A percentile compares a stretch with the other conserved stretches of the same genome.
These are phyloP conservation scores for Urostyla sp. DNA, from an alignment of 73 alveolate genomes.

Conservation along the genomic window DNA sequence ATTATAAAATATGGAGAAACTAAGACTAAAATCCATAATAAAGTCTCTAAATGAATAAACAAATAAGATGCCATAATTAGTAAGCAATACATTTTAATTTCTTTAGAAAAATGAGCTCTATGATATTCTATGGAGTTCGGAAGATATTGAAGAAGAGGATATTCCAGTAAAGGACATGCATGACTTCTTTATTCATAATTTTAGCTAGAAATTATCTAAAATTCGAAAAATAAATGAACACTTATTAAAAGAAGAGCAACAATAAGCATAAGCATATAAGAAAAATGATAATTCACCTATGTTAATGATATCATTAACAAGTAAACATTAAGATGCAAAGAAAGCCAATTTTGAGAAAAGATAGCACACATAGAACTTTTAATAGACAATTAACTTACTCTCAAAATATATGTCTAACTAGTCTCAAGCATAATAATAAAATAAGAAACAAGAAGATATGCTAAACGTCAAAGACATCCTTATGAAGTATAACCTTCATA, in stretches of 20 bases:
- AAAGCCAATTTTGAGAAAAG: not conserved
- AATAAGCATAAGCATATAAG: not conserved
- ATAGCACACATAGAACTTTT: not conserved
- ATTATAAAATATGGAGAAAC: not conserved
- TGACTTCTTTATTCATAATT: not conserved
- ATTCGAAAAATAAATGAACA: not conserved
- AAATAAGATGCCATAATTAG: constrained; percentile 21
- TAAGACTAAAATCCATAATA: not conserved
- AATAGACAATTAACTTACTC: not conserved
- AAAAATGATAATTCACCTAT: not conserved
- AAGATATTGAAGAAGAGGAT: constrained; percentile 11
- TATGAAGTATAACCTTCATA: not conserved
- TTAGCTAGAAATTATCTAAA: not conserved
- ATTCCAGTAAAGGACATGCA: not conserved
- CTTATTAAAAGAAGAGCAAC: not conserved
- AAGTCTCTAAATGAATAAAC: not conserved
- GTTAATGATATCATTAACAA: not conserved
- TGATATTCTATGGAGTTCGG: not conserved
- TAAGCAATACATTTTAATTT: not conserved
- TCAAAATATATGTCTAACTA: not conserved
- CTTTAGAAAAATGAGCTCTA: constrained; percentile 5
- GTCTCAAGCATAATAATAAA: constrained; percentile 16
- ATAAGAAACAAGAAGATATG: constrained; percentile 2
- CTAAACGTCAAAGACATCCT: not conserved
- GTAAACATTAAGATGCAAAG: not conserved